phyloP scores from a whole-genome alignment of 2,329 filamentous ascomycete genomes.

The Arthrobotrys musiformis region DNA sequence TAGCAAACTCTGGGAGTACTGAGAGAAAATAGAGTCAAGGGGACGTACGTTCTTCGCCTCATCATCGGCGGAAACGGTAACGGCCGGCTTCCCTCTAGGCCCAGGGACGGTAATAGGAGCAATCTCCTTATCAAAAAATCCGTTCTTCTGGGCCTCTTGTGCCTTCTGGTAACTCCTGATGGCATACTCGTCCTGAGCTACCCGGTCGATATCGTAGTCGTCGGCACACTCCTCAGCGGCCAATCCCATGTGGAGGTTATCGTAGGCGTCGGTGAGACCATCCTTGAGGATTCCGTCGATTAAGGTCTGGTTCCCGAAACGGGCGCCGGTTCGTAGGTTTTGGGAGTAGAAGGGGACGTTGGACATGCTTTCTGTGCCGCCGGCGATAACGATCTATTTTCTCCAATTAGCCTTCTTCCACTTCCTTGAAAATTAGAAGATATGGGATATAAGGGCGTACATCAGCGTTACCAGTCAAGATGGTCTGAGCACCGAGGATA shows the following conservation, averaged over 20 bases:
- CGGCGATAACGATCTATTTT: slow-evolving; percentile 81
- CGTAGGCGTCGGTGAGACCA: slow-evolving; percentile 90
- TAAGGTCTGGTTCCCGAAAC: slow-evolving; percentile 90
- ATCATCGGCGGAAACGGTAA: slow-evolving; percentile 85
- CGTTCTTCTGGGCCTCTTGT: slow-evolving; percentile 82
- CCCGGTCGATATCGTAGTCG: slow-evolving; percentile 82
- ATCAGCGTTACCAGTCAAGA: slow-evolving; percentile 93
- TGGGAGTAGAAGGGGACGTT: slow-evolving; percentile 96
- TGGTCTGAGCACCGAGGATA: slow-evolving; percentile 93
- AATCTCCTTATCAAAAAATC: slow-evolving; percentile 86
- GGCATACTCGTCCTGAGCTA: slow-evolving; percentile 93
- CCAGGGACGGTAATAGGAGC: slow-evolving; percentile 87
- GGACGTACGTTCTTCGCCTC: slow-evolving; percentile 85
- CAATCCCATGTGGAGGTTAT: slow-evolving; percentile 93
- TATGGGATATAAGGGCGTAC: slow-evolving; percentile 31
- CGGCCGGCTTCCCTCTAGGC: slow-evolving; percentile 86
- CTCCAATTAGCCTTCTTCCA: too few species aligned
- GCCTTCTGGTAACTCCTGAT: slow-evolving; percentile 95
- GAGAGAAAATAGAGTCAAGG: not conserved
- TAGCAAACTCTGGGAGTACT: too few species aligned
- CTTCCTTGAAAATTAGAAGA: too few species aligned
- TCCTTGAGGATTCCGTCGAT: slow-evolving; percentile 94
- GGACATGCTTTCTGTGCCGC: slow-evolving; percentile 98
- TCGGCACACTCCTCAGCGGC: slow-evolving; percentile 89
- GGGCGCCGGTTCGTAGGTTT: slow-evolving; percentile 83